These are phyloP conservation scores for Mangifera indica DNA, from an alignment of 345 rosid species.

Conservation along the genomic window DNA sequence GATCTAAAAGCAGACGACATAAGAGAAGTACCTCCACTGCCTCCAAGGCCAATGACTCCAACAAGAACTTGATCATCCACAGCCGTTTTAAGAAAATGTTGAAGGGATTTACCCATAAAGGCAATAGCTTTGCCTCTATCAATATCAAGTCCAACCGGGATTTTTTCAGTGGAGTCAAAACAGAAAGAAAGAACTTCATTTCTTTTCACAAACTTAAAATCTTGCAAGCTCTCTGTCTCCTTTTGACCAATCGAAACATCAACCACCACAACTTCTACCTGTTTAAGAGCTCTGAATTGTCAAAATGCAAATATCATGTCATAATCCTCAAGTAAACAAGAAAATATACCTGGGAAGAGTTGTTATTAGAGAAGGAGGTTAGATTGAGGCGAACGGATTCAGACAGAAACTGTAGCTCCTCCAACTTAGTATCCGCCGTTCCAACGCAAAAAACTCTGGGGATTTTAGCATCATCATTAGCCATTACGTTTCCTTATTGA, in stretches of 20 bases:
- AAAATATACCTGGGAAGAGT: slow-evolving; percentile 47
- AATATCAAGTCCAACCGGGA: slow-evolving; percentile 36
- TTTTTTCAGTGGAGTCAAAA: slow-evolving; percentile 26
- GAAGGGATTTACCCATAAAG: slow-evolving; percentile 68
- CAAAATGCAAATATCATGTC: neutral
- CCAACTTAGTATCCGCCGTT: slow-evolving; percentile 80
- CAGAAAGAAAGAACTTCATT: slow-evolving; percentile 52
- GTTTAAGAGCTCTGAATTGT: slow-evolving; percentile 1
- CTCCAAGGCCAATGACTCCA: slow-evolving; percentile 83
- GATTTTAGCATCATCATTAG: slow-evolving; percentile 4
- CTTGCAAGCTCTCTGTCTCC: slow-evolving; percentile 34
- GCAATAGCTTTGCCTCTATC: slow-evolving; percentile 77
- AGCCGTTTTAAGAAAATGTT: slow-evolving; percentile 43
- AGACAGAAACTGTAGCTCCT: slow-evolving; percentile 75
- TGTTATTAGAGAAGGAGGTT: slow-evolving; percentile 36
- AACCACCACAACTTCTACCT: slow-evolving; percentile 68
- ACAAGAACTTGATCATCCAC: slow-evolving; percentile 40
- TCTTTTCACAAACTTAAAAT: slow-evolving; percentile 50
- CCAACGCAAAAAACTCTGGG: slow-evolving; percentile 72
- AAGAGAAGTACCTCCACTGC: slow-evolving; percentile 88
- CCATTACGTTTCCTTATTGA: slow-evolving; percentile 16
- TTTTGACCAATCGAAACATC: slow-evolving; percentile 66
- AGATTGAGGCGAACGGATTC: slow-evolving; percentile 61
- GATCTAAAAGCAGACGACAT: slow-evolving; percentile 66
- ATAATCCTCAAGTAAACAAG: neutral